Conservation (phyloP, 2,329 filamentous ascomycete species). For the Mollisia scopiformis region DNA sequence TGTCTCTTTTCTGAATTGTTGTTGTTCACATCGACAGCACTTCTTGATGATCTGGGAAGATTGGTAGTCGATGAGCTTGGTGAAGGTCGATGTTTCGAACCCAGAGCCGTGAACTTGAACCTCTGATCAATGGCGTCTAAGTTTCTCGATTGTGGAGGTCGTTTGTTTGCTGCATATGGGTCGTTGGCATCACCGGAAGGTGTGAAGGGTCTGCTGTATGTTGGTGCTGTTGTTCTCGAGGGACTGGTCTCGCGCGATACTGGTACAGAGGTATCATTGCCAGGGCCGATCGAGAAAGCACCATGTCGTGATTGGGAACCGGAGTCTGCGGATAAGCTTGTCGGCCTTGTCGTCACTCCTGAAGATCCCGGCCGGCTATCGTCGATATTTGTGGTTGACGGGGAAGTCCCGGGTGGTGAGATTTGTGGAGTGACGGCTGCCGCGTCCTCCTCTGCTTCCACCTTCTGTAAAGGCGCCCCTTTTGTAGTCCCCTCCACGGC, state of each 20-base stretch:
- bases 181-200: slow-evolving; percentile 81
- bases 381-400: slow-evolving; percentile 38
- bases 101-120: slow-evolving; percentile 73
- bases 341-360: slow-evolving; percentile 30
- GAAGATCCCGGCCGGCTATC: slow-evolving; percentile 38
- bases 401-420: slow-evolving; percentile 58
- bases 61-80: slow-evolving; percentile 55
- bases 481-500: slow-evolving; percentile 38
- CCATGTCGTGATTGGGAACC: slow-evolving; percentile 22
- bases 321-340: slow-evolving; percentile 28
- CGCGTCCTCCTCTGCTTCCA: slow-evolving; percentile 42
- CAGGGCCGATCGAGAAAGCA: slow-evolving; percentile 37
- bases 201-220: slow-evolving; percentile 75
- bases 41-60: slow-evolving; percentile 46
- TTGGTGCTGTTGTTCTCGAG: slow-evolving; percentile 61
- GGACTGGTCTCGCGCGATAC: slow-evolving; percentile 67
- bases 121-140: slow-evolving; percentile 73
- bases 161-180: slow-evolving; percentile 82
- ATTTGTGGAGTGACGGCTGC: slow-evolving; percentile 70
- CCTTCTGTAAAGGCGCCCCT: slow-evolving; percentile 38
- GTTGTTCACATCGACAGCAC: slow-evolving; percentile 43
- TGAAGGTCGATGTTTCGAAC: slow-evolving; percentile 69
- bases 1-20: slow-evolving; percentile 56
- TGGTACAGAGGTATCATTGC: slow-evolving; percentile 50
- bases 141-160: slow-evolving; percentile 69